A percentile compares a stretch with the other conserved stretches of the same genome.
Conservation (phyloP, 2,329 filamentous ascomycete species). For the Alternaria brassicae region DNA sequence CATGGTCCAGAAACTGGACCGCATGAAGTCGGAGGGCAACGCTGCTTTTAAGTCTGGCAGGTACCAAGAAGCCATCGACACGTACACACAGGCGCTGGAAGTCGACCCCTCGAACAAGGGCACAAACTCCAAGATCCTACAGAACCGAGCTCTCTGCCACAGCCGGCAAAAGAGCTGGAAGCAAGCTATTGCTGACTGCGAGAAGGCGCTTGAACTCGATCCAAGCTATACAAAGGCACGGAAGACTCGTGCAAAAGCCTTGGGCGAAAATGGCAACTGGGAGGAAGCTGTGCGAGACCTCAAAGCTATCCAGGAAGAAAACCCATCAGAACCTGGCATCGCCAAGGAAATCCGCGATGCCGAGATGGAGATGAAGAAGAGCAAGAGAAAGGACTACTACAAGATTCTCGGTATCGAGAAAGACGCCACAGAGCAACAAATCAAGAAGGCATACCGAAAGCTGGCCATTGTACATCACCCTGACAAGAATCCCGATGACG, state of each 20-base stretch:
- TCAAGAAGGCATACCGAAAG: conserved; percentile 97
- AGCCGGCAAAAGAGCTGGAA: conserved; percentile 85
- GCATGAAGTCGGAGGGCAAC: conserved; percentile 95
- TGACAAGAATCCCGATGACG: conserved; percentile 94
- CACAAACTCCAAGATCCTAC: conserved; percentile 92
- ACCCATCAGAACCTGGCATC: conserved; percentile 81
- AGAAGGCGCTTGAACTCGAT: conserved; percentile 81
- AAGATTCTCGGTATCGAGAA: conserved; percentile 92
- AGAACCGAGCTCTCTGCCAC: conserved; percentile 88
- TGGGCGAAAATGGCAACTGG: conserved; percentile 87
- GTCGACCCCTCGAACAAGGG: conserved; percentile 89
- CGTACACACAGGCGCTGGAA: conserved; percentile 82
- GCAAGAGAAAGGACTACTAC: conserved; percentile 97
- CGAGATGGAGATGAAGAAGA: conserved; percentile 97
- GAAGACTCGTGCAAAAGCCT: conserved; percentile 90
- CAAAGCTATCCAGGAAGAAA: conserved; percentile 83
- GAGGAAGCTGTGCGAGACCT: conserved; percentile 88
- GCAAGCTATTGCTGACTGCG: conserved; percentile 83
- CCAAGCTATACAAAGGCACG: conserved; percentile 86
- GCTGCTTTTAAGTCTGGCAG: conserved; percentile 83
- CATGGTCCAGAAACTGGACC: conserved; percentile 88
- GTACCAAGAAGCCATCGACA: conserved; percentile 80
- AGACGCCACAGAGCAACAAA: conserved; percentile 80
- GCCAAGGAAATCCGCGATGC: conserved; percentile 86
- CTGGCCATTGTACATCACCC: conserved; percentile 93